Evolutionary conservation across 139 green algal genomes (phyloP).

Genomic region (Spirogloea muscicola): DNA sequence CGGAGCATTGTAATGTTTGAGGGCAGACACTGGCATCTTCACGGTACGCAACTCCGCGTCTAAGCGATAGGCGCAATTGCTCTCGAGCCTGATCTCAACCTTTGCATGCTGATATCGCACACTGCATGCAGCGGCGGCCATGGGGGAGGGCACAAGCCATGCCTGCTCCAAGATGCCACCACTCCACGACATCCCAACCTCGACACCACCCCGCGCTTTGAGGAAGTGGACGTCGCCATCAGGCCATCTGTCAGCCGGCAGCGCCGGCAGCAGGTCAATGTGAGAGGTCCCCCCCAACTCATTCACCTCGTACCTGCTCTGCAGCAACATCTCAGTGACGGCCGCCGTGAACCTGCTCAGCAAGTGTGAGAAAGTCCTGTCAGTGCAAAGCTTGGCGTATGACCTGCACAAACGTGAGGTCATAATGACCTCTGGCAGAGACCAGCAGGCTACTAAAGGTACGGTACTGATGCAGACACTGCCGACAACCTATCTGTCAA

Average conservation of each 20-base stretch:
- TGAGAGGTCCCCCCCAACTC: neutral
- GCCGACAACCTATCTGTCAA: neutral
- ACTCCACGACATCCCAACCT: neutral
- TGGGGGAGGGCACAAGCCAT: no score
- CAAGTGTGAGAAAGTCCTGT: no score
- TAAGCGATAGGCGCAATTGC: no score
- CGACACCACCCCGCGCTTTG: neutral
- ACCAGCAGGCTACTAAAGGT: neutral
- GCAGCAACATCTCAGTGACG: conserved; percentile 5
- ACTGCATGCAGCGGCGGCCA: no score
- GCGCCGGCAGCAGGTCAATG: neutral
- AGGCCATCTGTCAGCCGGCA: neutral
- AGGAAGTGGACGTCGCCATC: neutral
- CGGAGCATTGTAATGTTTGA: no score
- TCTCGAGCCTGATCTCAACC: no score
- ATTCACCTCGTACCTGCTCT: conserved; percentile 4
- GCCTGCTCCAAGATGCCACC: neutral
- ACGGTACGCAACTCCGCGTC: no score
- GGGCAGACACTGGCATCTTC: no score
- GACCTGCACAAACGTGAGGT: no score
- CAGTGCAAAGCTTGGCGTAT: no score
- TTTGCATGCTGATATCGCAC: no score
- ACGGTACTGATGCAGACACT: neutral
- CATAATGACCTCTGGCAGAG: no score
- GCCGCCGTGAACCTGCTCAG: neutral